Evolutionary conservation across 164 flowering plant species (phyloP).

Genomic region (Platanus orientalis): DNA sequence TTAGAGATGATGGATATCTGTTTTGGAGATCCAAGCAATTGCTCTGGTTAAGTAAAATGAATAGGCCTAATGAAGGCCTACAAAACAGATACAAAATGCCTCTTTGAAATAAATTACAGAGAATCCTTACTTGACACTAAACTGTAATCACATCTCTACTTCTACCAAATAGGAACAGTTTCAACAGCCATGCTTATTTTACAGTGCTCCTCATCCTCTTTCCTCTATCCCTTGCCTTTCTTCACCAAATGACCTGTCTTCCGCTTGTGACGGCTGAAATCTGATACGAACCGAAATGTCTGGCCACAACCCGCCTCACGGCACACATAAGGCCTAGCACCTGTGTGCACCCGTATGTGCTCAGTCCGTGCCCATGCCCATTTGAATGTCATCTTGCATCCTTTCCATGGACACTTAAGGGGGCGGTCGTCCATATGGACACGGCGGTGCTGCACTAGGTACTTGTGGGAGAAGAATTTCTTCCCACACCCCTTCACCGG

Average conservation of each 20-base stretch:
- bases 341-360: slow-evolving; percentile 97
- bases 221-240: slow-evolving; percentile 29
- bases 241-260: slow-evolving; percentile 86
- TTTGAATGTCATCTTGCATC: slow-evolving; percentile 97
- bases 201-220: neutral
- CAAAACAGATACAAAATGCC: too few species aligned
- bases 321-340: slow-evolving; percentile 90
- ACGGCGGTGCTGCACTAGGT: slow-evolving; percentile 87
- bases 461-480: slow-evolving; percentile 96
- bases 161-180: too few species aligned
- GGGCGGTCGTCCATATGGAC: slow-evolving; percentile 95
- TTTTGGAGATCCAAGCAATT: neutral
- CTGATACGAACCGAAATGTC: slow-evolving; percentile 95
- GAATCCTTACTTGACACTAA: too few species aligned
- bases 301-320: slow-evolving; percentile 83
- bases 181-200: slow-evolving; percentile 29
- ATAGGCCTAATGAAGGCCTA: too few species aligned
- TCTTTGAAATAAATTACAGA: too few species aligned
- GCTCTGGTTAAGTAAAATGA: neutral
- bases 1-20: neutral
- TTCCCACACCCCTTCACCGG: slow-evolving; percentile 91
- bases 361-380: slow-evolving; percentile 99
- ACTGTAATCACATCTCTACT: too few species aligned
- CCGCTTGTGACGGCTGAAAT: slow-evolving; percentile 98
- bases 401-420: slow-evolving; percentile 94